These are phyloP conservation scores for Cymodocea nodosa DNA, from an alignment of 116 monocot genomes.

Conservation along the genomic window DNA sequence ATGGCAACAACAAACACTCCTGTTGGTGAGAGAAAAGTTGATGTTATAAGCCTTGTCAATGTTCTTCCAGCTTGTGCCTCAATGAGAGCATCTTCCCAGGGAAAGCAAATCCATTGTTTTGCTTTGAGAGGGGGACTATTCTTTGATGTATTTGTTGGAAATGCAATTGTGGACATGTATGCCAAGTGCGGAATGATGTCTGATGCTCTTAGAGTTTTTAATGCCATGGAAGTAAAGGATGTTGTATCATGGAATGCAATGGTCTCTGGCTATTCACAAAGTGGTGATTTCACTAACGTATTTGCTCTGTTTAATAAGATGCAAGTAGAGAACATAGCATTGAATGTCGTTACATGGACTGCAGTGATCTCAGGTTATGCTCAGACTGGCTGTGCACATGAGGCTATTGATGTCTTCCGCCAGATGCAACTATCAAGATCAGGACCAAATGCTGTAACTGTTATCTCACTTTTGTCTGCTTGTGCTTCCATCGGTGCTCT, in stretches of 20 bases:
- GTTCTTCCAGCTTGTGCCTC: constrained; percentile 87
- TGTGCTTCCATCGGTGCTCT: constrained; percentile 75
- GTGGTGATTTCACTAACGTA: constrained; percentile 52
- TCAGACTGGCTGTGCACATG: constrained; percentile 47
- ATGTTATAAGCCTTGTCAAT: constrained; percentile 82
- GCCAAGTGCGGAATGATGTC: constrained; percentile 70
- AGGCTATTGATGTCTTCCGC: constrained; percentile 59
- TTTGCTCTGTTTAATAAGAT: constrained; percentile 49
- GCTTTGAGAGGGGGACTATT: constrained; percentile 36
- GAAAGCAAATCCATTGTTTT: constrained; percentile 53
- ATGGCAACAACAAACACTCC: constrained; percentile 20
- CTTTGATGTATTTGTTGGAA: constrained; percentile 61
- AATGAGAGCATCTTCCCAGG: constrained; percentile 18
- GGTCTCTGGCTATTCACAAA: constrained; percentile 80
- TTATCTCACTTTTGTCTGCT: constrained; percentile 79
- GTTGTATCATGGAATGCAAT: constrained; percentile 82
- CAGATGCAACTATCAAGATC: constrained; percentile 49
- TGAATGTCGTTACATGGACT: constrained; percentile 87
- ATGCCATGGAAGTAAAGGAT: constrained; percentile 44
- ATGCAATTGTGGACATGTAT: constrained; percentile 67
- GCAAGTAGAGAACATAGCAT: constrained; percentile 30
- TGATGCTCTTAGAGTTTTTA: constrained; percentile 47
- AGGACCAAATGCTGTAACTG: constrained; percentile 64
- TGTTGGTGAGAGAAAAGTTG: constrained; percentile 18
- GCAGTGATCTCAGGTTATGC: constrained; percentile 81